Base-by-base conservation (phyloP, 768 basidiomycete genomes). In the Naematelia encephala region DNA sequence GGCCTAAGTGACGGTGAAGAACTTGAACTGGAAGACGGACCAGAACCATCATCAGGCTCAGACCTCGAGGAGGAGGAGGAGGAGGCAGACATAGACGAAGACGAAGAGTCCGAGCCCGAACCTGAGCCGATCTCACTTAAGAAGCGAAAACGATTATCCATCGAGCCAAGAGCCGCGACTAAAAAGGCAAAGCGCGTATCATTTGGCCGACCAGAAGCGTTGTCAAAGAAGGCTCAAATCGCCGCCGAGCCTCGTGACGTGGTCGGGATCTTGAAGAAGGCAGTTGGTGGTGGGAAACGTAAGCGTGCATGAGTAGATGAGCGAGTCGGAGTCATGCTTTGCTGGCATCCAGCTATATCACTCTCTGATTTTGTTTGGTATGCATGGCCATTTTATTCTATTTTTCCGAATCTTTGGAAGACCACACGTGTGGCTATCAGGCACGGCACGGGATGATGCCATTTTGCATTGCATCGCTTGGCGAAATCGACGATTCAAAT, bases 41-140 rank as follows among this genome's bases (percentile, higher is more conserved):
- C 69, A 21, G 76, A 75, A 16, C 80, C 72, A 61, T 74, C 76
- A 59, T 53, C 64, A 60, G 29, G 62, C 62, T 42, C 69, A 67
- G 2, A 77, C 71, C 47, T 82, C 13, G 56, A 84, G 72, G 85
- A 85, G 67, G 62, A 75, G 5, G 64, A 69, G 2, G 62, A 70
- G 34, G 66, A 76, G 28, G 42, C 75, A 77, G 2, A 77, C 71
- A 39, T 82, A 21, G 66, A 84, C 72, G 86, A 85, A 69, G 60
- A 75, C 8, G 62, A 70, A 10, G 59, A 68, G 28, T 64, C 76
- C 16, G 65, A 68, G n/a, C 13, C 62, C 12, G 60, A 54, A n/a
- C 59, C 47, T 42, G 62, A 22, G 44, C n/a, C 56, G 60, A 52
- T 28, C 56, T 28, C 65, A 19, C 45, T 53, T 14, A 67, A 68